Conservation (phyloP, 2,329 filamentous ascomycete genomes). For the Colletotrichum echinochloae region DNA sequence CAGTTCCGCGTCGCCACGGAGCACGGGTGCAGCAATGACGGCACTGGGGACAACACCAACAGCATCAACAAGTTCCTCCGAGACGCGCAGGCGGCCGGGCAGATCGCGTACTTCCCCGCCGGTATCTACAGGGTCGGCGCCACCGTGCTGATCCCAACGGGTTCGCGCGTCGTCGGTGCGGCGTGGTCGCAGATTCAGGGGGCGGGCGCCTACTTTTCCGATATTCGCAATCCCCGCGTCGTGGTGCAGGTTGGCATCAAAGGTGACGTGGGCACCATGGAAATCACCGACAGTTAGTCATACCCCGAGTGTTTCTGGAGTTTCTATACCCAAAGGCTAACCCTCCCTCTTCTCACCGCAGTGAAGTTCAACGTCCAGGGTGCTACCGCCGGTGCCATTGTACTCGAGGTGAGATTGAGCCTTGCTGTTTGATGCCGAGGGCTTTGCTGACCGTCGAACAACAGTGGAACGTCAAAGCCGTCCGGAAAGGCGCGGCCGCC, state of each 20-base stretch:
- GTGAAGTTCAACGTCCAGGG: constrained; percentile 75
- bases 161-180: constrained; percentile 76
- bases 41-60: constrained; percentile 46
- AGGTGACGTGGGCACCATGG: constrained; percentile 72
- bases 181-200: constrained; percentile 76
- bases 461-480: no score
- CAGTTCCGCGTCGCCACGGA: constrained; percentile 19
- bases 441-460: constrained; percentile 43
- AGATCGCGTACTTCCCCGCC: constrained; percentile 45
- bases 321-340: no score
- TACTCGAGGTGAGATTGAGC: constrained; percentile 82
- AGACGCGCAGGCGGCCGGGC: not conserved
- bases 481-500: no score
- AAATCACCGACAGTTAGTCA: constrained; percentile 69
- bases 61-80: constrained; percentile 44
- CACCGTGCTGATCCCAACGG: constrained; percentile 63
- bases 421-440: constrained; percentile 63
- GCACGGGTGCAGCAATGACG: constrained; percentile 49
- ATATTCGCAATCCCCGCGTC: constrained; percentile 71
- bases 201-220: constrained; percentile 66
- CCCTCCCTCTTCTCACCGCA: no score
- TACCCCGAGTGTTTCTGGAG: no score
- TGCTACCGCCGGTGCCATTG: constrained; percentile 74
- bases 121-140: constrained; percentile 44
- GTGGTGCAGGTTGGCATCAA: constrained; percentile 73